phyloP scores from a whole-genome alignment of 177 flowering plant species.

The Vitis hybrid region DNA sequence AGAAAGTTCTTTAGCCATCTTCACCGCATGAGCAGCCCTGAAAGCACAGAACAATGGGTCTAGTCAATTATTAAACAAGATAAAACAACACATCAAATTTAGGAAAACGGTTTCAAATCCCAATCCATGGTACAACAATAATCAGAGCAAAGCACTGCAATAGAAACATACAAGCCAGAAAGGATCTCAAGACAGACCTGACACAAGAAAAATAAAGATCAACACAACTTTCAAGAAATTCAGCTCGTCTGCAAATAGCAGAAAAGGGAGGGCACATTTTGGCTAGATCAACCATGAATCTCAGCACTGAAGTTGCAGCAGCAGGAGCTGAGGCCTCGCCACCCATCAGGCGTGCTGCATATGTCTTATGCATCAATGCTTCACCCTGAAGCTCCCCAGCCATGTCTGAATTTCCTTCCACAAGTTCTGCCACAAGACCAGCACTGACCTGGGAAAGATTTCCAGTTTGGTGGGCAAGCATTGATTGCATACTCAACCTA shows the following conservation, averaged over 20 bases:
- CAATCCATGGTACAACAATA: neutral
- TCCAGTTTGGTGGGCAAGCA: slow-evolving; percentile 90
- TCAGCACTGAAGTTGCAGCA: slow-evolving; percentile 88
- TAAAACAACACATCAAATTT: neutral
- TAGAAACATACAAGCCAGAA: neutral
- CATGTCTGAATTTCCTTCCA: slow-evolving; percentile 73
- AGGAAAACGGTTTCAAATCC: neutral
- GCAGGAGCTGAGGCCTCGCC: slow-evolving; percentile 99
- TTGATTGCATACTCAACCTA: slow-evolving; percentile 75
- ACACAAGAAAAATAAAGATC: slow-evolving; percentile 94
- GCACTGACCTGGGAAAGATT: slow-evolving; percentile 77
- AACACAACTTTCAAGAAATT: slow-evolving; percentile 90
- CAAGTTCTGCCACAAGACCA: slow-evolving; percentile 87
- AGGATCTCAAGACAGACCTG: slow-evolving; percentile 52
- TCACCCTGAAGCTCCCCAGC: slow-evolving; percentile 98
- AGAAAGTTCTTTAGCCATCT: slow-evolving; percentile 75
- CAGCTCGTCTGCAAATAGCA: slow-evolving; percentile 74
- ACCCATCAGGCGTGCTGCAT: slow-evolving; percentile 99
- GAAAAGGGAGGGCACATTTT: slow-evolving; percentile 94
- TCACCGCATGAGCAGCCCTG: slow-evolving; percentile 93
- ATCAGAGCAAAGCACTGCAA: neutral
- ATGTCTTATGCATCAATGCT: slow-evolving; percentile 98
- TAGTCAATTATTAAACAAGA: neutral
- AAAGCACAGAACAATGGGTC: slow-evolving; percentile 13
- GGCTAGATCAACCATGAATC: slow-evolving; percentile 98